Evolutionary conservation across 352 stramenopile genomes (phyloP).

Genomic region (Globisporangium paroecandrum): DNA sequence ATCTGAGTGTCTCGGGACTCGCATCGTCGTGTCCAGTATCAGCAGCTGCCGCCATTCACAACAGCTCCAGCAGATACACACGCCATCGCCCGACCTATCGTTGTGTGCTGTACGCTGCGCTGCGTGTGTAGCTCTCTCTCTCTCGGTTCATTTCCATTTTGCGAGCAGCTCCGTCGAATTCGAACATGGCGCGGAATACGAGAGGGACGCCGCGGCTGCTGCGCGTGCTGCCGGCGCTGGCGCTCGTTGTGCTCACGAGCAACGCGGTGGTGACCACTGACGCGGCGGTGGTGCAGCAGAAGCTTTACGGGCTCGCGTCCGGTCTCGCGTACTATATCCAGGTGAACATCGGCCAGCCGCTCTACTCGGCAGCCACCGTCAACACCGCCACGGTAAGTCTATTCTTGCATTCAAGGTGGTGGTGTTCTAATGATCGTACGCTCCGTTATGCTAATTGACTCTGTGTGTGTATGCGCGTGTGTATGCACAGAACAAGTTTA

Average conservation of each 20-base stretch:
- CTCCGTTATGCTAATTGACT: neutral
- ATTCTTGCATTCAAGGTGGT: neutral
- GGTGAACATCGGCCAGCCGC: constrained; percentile 39
- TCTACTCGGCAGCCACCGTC: constrained; percentile 33
- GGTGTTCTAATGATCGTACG: neutral
- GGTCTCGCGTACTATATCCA: constrained; percentile 64
- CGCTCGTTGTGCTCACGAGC: constrained; percentile 4
- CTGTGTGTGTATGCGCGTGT: neutral
- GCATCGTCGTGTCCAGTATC: neutral
- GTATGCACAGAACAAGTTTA: constrained; percentile 43
- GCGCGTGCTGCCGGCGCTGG: neutral
- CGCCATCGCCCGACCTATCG: neutral
- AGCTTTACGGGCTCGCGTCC: constrained; percentile 66
- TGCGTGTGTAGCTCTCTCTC: neutral
- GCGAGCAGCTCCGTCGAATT: neutral
- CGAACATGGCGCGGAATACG: neutral
- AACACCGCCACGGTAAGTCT: constrained; percentile 24
- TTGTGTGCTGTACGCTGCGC: neutral
- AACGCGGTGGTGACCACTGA: neutral
- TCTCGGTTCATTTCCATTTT: constrained; percentile 3
- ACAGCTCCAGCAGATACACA: neutral
- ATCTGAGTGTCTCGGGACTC: neutral
- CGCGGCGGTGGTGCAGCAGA: constrained; percentile 49
- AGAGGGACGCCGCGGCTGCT: neutral
- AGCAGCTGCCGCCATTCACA: neutral